A percentile compares a stretch with the other conserved stretches of the same genome.
These are phyloP conservation scores for Pseudofabraea citricarpa DNA, from an alignment of 2,329 filamentous ascomycete species.

Conservation along the genomic window DNA sequence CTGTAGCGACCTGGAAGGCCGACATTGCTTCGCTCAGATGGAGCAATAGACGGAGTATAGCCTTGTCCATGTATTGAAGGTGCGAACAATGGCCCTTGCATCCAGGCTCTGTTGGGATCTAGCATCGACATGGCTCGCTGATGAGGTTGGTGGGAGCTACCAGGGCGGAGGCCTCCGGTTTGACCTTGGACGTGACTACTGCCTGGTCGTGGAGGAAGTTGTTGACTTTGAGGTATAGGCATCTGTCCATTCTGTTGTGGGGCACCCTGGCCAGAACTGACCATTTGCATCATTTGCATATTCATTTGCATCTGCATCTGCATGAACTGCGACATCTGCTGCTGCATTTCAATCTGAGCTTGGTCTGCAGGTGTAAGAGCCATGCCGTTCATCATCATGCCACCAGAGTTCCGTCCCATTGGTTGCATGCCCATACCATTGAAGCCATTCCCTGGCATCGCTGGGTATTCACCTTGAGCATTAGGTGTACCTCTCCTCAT, in stretches of 20 bases:
- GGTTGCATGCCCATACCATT: constrained; percentile 29
- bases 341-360: constrained; percentile 73
- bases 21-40: constrained; percentile 91
- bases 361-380: constrained; percentile 56
- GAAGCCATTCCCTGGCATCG: constrained; percentile 21
- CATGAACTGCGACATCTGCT: constrained; percentile 85
- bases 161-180: constrained; percentile 10
- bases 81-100: constrained; percentile 40
- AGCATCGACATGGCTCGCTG: constrained; percentile 79
- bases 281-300: constrained; percentile 91
- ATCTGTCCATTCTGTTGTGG: constrained; percentile 15
- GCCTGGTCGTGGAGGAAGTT: constrained; percentile 16
- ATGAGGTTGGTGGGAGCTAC: constrained; percentile 11
- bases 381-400: constrained; percentile 22
- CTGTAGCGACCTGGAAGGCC: constrained; percentile 87
- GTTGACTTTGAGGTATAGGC: constrained; percentile 16
- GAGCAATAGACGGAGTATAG: constrained; percentile 89
- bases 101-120: constrained; percentile 59
- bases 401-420: constrained; percentile 28
- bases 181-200: constrained; percentile 10
- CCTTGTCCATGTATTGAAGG: constrained; percentile 47
- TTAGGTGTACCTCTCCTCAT: constrained; percentile 76
- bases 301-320: constrained; percentile 92
- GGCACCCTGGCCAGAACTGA: constrained; percentile 28
- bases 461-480: constrained; percentile 44